Evolutionary conservation across 768 basidiomycete species (phyloP), one percentile per base, ranked within the genome.

Genomic region (Chiua virens): DNA sequence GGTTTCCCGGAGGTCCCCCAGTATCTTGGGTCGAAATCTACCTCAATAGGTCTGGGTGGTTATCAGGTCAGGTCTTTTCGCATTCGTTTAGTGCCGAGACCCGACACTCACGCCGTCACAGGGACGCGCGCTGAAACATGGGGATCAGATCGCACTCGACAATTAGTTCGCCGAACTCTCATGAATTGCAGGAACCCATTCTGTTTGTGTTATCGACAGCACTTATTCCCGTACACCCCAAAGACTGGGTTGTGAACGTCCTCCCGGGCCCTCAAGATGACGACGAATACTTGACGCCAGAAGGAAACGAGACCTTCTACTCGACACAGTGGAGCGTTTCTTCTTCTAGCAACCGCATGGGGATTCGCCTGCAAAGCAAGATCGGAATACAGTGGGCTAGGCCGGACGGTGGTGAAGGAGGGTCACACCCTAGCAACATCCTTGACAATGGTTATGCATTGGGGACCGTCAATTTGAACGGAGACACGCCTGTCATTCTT

Each of bases 401-500:
- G 32, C 50, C 52, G 6, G 79, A 71, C 38, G 85, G 86, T 13
- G 85, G 85, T 0, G 79, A 86, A 53, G 86, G 85, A 2, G 86
- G 85, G 0, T 79, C 80, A 15, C 86, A 87, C 58, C 84, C 85
- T 0, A 80, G 79, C 36, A 87, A 87, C 54, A 82, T 86, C 32
- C 73, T 85, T 18, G 81, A 85, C 51, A 83, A 82, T 41, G 80
- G 77, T 5, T 85, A 85, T 55, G 76, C 77, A 0, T 60, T 70
- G 21, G 83, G 82, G 6, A 71, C 77, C 1, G 57, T 86, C 52
- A 85, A 86, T 56, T 50, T 85, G 46, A 87, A 87, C 56, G 85
- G 85, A 2, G 85, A 87, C 59, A 85, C 83, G 0, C 85, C 86
- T 0, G 82, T 86, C 3, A 78, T 86, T n/a, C 66, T 86, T 45